Evolutionary conservation across 257 asterid species (phyloP).

Genomic region (Solanum appendiculatum): DNA sequence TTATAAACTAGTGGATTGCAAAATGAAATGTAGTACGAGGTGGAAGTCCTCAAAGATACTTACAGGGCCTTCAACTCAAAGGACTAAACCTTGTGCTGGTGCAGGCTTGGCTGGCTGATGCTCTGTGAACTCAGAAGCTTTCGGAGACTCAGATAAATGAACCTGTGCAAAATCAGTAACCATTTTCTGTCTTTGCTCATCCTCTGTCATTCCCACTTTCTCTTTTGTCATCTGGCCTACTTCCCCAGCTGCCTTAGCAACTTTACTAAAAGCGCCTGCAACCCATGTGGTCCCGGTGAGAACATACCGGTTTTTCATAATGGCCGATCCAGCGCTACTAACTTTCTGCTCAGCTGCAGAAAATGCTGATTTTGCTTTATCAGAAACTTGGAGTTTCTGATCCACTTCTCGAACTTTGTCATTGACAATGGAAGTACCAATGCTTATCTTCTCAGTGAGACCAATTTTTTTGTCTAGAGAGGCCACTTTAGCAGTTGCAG

Average conservation of each 20-base stretch:
- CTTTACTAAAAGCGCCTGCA: constrained; percentile 67
- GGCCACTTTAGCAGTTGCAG: constrained; percentile 75
- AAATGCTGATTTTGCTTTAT: constrained; percentile 74
- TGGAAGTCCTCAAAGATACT: neutral
- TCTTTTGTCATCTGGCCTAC: constrained; percentile 81
- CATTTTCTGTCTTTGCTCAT: constrained; percentile 72
- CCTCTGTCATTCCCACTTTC: constrained; percentile 70
- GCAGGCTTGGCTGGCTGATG: constrained; percentile 57
- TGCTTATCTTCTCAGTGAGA: constrained; percentile 59
- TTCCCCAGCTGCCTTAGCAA: constrained; percentile 81
- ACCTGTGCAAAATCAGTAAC: constrained; percentile 79
- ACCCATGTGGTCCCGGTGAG: constrained; percentile 87
- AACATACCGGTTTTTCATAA: constrained; percentile 82
- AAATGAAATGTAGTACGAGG: neutral
- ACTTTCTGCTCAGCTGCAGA: constrained; percentile 87
- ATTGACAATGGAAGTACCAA: constrained; percentile 70
- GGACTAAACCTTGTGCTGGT: constrained; percentile 52
- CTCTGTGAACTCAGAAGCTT: constrained; percentile 40
- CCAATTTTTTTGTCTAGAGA: constrained; percentile 70
- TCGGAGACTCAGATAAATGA: constrained; percentile 77
- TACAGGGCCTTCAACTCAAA: constrained; percentile 24
- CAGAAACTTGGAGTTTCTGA: constrained; percentile 78
- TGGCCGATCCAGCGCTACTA: constrained; percentile 69
- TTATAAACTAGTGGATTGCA: neutral
- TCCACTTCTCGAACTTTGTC: constrained; percentile 81